Evolutionary conservation across 495 filamentous ascomycete genomes (phyloP), one percentile per base, ranked within the genome.

Genomic region (Talaromyces liani): DNA sequence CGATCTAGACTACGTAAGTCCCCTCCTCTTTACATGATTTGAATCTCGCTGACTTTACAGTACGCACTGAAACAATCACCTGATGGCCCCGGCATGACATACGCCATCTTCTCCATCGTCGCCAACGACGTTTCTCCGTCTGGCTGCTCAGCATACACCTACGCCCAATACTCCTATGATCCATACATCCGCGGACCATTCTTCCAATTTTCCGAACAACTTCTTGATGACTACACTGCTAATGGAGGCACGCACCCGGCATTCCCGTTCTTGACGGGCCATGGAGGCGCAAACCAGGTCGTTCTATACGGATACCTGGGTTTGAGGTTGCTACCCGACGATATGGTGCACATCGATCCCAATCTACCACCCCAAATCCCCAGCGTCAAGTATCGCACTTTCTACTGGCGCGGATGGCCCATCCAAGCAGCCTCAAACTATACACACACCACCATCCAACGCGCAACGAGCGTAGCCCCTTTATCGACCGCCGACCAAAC

Each of bases 201-300:
- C 72, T 84, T 77, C 69, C 80, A 83, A 56, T 70, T 84, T 56
- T 83, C 87, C 0, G 90, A 93, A 68, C 89, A 93, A 67, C 78
- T 89, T 45, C 70, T 84, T 34, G 90, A 93, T 66, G 76, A 90
- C 67, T 80, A 80, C 61, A 77, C 73, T 49, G 68, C 73, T 16
- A 92, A 92, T 66, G 90, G 86, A 18, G 86, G 85, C 56, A 87
- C 84, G 2, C 83, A 87, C 62, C 86, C 86, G 0, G 86, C 86
- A 1, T 88, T 76, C 68, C 86, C 86, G 0, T 88, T 88, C 77
- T 71, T 88, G n/a, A 88, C 86, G 31, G 86, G 86, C 22, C 81
- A 86, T 65, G 86, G 86, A 16, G 86, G 86, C 65, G 79, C 83
- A 27, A 83, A 87, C 66, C 85, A 87, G 65, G 83, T 87, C 22